A percentile compares a stretch with the other conserved stretches of the same genome.
Evolutionary conservation across 73 alveolate genomes (phyloP).

Genomic region (Stentor coeruleus): DNA sequence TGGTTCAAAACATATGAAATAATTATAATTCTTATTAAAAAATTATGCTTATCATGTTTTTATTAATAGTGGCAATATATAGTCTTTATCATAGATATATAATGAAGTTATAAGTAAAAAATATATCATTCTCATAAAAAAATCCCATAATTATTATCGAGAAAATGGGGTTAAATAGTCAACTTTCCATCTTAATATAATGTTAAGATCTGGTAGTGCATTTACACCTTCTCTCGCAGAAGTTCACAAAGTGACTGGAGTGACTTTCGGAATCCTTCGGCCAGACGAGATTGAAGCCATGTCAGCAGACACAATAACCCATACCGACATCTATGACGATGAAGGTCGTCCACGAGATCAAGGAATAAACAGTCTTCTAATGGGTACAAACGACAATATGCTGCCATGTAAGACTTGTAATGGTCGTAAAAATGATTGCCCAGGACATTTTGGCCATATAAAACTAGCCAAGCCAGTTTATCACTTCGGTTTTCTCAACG

Average conservation of each 20-base stretch:
- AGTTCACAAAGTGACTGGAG: constrained; percentile 43
- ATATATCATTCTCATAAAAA: too few species aligned
- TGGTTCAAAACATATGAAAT: too few species aligned
- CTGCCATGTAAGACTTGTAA: constrained; percentile 73
- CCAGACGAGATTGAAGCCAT: constrained; percentile 58
- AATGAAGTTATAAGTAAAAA: too few species aligned
- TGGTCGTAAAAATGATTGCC: constrained; percentile 81
- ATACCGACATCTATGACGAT: constrained; percentile 62
- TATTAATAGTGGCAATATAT: too few species aligned
- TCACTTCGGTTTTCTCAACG: constrained; percentile 82
- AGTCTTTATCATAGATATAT: too few species aligned
- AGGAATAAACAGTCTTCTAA: constrained; percentile 79
- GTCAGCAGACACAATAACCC: constrained; percentile 55
- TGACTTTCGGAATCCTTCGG: constrained; percentile 70
- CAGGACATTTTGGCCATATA: constrained; percentile 96
- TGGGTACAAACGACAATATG: constrained; percentile 91
- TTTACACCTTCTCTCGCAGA: constrained; percentile 44
- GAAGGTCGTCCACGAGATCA: constrained; percentile 68
- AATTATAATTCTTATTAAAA: too few species aligned
- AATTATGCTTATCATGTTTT: too few species aligned
- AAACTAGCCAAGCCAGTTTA: constrained; percentile 80
- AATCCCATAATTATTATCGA: constrained; percentile 5
- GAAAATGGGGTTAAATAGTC: background rate
- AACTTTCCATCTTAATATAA: constrained; percentile 36
- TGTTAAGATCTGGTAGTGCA: constrained; percentile 39